Evolutionary conservation across 805 yeast genomes (phyloP).

Genomic region (Candida xyloterini): DNA sequence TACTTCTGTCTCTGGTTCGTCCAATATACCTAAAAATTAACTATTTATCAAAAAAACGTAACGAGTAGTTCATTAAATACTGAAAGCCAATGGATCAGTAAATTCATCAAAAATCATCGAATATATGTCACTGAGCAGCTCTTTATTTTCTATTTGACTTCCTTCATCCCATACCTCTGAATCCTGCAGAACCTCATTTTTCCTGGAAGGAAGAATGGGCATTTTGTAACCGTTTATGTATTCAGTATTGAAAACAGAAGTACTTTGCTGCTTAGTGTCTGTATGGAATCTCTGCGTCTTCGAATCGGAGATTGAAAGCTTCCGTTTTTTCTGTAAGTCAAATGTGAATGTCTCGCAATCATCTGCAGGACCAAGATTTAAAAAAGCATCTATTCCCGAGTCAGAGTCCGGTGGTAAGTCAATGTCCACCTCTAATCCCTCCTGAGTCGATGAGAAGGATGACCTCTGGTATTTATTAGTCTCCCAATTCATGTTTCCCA

Average conservation of each 20-base stretch:
- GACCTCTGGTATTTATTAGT: no score
- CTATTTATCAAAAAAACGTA: background rate
- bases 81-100: slow-evolving; percentile 36
- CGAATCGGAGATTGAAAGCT: background rate
- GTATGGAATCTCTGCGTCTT: background rate
- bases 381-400: slow-evolving; percentile 17
- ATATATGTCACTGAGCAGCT: slow-evolving; percentile 41
- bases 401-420: slow-evolving; percentile 10
- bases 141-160: slow-evolving; percentile 21
- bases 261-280: background rate
- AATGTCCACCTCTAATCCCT: no score
- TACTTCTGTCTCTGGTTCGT: no score
- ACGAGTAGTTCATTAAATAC: slow-evolving; percentile 9
- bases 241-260: background rate
- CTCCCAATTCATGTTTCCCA: background rate
- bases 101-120: slow-evolving; percentile 45
- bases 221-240: background rate
- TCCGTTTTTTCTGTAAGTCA: slow-evolving; percentile 3
- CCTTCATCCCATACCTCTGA: background rate
- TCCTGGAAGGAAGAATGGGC: background rate
- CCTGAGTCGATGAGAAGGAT: no score
- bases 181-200: background rate
- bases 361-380: slow-evolving; percentile 9
- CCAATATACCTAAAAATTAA: background rate
- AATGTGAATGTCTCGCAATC: background rate